These are phyloP conservation scores for Ettlia oleoabundans DNA, from an alignment of 139 green algal species.

Conservation along the genomic window DNA sequence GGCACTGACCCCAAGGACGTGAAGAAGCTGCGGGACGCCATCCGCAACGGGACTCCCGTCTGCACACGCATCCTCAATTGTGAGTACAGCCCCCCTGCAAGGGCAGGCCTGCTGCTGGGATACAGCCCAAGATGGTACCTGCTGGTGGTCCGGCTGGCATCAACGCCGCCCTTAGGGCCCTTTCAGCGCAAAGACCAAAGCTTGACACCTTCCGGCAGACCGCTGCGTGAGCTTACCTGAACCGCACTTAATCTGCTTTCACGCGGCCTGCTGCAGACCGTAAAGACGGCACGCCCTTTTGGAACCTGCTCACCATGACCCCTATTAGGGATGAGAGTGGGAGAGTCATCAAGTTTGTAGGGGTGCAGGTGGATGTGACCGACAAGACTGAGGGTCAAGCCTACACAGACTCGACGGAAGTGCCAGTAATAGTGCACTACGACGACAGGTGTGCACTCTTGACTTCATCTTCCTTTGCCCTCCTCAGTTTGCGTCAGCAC, in stretches of 20 bases:
- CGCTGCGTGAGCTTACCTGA: no score
- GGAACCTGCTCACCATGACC: constrained; percentile 97
- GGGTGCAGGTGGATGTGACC: constrained; percentile 96
- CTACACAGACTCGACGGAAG: constrained; percentile 39
- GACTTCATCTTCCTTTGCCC: no score
- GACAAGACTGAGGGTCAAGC: constrained; percentile 86
- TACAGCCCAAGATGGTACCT: no score
- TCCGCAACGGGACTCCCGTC: constrained; percentile 70
- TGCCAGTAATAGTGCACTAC: constrained; percentile 36
- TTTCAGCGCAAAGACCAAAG: no score
- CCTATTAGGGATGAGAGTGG: constrained; percentile 90
- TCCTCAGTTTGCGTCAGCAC: no score
- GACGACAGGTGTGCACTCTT: constrained; percentile 14
- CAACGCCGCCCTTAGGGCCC: no score
- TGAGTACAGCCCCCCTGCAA: no score
- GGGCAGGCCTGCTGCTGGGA: no score
- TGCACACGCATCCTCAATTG: constrained; percentile 93
- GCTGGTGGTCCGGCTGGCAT: no score
- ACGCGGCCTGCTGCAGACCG: no score
- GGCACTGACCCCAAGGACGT: constrained; percentile 92
- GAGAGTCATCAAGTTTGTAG: constrained; percentile 91
- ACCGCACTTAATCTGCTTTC: not conserved
- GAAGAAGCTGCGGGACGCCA: constrained; percentile 75
- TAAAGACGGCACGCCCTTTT: constrained; percentile 91
- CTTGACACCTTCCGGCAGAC: no score